These are phyloP conservation scores for Pilatotrama ljubarskyi DNA, from an alignment of 768 basidiomycete genomes.

Conservation along the genomic window DNA sequence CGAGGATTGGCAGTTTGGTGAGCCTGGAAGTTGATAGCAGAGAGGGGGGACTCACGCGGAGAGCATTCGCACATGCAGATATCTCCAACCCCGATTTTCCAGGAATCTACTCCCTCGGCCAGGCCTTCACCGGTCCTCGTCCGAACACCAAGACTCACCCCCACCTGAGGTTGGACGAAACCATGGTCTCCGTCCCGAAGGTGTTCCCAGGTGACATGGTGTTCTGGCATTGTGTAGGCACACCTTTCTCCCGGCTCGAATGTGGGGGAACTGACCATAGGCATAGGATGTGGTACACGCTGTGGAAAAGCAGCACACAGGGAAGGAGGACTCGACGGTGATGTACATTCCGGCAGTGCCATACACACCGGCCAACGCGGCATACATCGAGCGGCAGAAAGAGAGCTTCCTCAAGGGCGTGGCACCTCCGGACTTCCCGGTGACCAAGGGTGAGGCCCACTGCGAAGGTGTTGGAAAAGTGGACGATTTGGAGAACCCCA, in stretches of 20 bases:
- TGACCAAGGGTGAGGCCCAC: conserved; percentile 41
- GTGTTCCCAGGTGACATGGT: conserved; percentile 78
- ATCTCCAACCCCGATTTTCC: conserved; percentile 35
- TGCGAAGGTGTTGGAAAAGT: conserved; percentile 43
- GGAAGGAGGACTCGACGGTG: conserved; percentile 57
- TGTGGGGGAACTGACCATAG: not conserved
- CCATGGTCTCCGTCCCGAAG: conserved; percentile 70
- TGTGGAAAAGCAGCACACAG: conserved; percentile 52
- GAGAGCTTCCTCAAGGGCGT: conserved; percentile 58
- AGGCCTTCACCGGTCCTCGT: conserved; percentile 40
- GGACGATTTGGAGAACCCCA: conserved; percentile 38
- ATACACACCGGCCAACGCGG: conserved; percentile 57
- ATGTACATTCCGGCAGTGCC: conserved; percentile 82
- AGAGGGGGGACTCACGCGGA: not conserved
- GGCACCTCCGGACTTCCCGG: conserved; percentile 73
- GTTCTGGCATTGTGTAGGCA: conserved; percentile 68
- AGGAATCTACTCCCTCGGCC: conserved; percentile 31
- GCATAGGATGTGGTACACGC: conserved; percentile 46
- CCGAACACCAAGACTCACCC: conserved; percentile 63
- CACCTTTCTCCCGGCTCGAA: not conserved
- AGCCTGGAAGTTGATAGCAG: not conserved
- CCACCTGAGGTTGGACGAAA: conserved; percentile 59
- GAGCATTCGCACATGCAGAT: conserved; percentile 22
- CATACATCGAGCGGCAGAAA: conserved; percentile 63
- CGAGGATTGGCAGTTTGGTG: conserved; percentile 29